Base-by-base conservation (phyloP, 495 filamentous ascomycete species). In the Aspergillus asperescens region DNA sequence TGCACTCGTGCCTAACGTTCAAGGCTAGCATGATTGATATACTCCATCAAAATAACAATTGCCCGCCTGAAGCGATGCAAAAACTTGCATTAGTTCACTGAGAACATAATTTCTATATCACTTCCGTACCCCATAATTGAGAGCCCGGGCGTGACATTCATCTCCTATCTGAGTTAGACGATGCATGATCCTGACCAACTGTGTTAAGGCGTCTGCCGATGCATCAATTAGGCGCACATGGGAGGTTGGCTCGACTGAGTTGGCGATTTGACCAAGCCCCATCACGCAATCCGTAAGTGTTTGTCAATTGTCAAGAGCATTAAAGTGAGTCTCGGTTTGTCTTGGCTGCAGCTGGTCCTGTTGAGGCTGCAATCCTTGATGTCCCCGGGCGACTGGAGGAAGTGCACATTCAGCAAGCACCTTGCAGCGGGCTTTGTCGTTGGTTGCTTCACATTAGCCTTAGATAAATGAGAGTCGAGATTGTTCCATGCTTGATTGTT, bases 391-490 rank as follows among this genome's bases (percentile, higher is more conserved):
- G 22, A 43, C 48, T 52, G 23, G 34, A 34, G 35, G 13, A 38
- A 28, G 20, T 25, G 22, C 23, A 42, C 10, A 40, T 20, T 27
- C 23, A n/a, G 25, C 19, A 12, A 22, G 8, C 20, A 7, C 4
- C 18, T 18, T 10, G 20, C 24, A n/a, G 19, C 9, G 20, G 29
- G 15, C n/a, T 29, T 28, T 47, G 23, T 25, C 42, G 53, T 34
- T 58, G 52, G 49, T 23, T 52, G 59, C 55, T 62, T 56, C 52
- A 58, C 48, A 48, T 56, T 48, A 50, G 59, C 59, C 54, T 44
- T 41, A 29, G 25, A 15, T 27, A 24, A 19, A 15, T 25, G 27
- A 42, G 8, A 42, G 15, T 23, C 9, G 31, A 23, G 23, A 35
- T 18, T n/a, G 19, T n/a, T 15, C 42, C 9, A 7, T 27, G 55